phyloP scores from a whole-genome alignment of 768 basidiomycete genomes.

The Lactarius sanguifluus region DNA sequence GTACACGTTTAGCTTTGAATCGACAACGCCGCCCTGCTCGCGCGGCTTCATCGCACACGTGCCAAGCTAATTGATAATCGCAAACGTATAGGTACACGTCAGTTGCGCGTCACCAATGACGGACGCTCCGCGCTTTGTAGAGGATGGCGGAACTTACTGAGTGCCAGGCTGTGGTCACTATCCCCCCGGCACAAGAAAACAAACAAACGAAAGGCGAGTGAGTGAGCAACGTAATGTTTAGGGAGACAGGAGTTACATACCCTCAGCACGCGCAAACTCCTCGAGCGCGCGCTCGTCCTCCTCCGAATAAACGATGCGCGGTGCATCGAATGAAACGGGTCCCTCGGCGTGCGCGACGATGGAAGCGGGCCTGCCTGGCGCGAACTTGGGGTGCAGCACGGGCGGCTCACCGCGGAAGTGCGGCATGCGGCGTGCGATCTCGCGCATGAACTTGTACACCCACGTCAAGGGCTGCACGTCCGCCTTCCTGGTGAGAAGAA shows the following conservation, averaged over 20 bases:
- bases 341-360: constrained; percentile 11
- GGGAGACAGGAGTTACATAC: background rate
- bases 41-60: constrained; percentile 69
- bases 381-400: constrained; percentile 35
- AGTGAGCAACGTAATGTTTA: background rate
- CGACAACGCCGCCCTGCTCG: constrained; percentile 56
- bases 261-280: constrained; percentile 29
- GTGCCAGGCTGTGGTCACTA: constrained; percentile 38
- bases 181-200: background rate
- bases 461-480: constrained; percentile 47
- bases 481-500: constrained; percentile 29
- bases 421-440: constrained; percentile 54
- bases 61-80: constrained; percentile 44
- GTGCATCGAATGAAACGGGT: constrained; percentile 32
- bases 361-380: constrained; percentile 33
- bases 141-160: constrained; percentile 32
- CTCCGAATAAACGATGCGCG: constrained; percentile 36
- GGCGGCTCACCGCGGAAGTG: constrained; percentile 37
- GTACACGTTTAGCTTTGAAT: too few relatives aligned
- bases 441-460: constrained; percentile 55
- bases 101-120: too few relatives aligned
- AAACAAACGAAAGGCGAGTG: background rate
- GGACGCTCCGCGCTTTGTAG: too few relatives aligned
- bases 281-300: constrained; percentile 39
- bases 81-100: too few relatives aligned